Evolutionary conservation across 495 filamentous ascomycete genomes (phyloP).

Genomic region (Amniculicola lignicola): DNA sequence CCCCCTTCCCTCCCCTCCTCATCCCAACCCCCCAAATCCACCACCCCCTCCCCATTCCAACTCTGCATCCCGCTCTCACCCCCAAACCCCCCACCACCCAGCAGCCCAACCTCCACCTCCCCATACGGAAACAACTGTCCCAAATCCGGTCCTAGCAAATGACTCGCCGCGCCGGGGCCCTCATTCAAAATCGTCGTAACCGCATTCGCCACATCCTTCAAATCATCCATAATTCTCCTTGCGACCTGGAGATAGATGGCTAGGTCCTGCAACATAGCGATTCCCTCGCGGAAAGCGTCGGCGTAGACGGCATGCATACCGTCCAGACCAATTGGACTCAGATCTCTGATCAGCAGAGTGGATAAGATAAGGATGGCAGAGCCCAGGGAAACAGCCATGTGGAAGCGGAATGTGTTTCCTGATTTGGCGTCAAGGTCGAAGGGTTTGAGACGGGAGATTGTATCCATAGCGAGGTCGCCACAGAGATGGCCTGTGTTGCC

Average conservation of each 20-base stretch:
- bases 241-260: background rate
- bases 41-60: no score
- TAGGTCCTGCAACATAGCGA: background rate
- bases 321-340: slow-evolving; percentile 6
- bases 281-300: background rate
- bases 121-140: background rate
- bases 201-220: background rate
- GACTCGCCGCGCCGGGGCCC: no score
- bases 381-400: slow-evolving; percentile 18
- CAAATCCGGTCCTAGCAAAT: background rate
- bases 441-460: slow-evolving; percentile 4
- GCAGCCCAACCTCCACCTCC: background rate
- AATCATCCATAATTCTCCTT: background rate
- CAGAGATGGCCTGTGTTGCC: slow-evolving; percentile 8
- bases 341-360: slow-evolving; percentile 10
- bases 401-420: slow-evolving; percentile 17
- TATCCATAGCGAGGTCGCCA: slow-evolving; percentile 23
- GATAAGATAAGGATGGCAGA: slow-evolving; percentile 9
- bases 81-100: no score
- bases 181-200: background rate
- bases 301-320: slow-evolving; percentile 3
- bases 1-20: no score
- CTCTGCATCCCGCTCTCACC: no score
- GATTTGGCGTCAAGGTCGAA: background rate
- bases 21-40: no score